Evolutionary conservation across 306 rosid species (phyloP).

Genomic region (Luffa acutangula): DNA sequence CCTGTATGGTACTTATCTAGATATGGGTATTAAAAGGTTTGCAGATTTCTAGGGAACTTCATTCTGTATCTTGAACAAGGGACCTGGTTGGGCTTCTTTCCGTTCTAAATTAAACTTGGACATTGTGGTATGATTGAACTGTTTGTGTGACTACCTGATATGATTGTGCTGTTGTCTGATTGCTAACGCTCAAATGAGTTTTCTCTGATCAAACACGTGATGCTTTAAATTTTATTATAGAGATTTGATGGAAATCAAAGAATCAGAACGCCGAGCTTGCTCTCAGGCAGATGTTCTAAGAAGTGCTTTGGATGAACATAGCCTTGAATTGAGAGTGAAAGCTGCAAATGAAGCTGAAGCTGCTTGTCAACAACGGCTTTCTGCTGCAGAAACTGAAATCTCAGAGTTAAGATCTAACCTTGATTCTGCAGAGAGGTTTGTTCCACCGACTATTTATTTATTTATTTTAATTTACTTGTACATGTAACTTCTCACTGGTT

Average conservation of each 20-base stretch:
- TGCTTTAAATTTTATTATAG: conserved; percentile 35
- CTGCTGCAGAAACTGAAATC: conserved; percentile 72
- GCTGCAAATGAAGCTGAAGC: conserved; percentile 97
- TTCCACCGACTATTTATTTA: conserved; percentile 10
- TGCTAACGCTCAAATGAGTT: not conserved
- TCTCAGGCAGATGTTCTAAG: conserved; percentile 60
- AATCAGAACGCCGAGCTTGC: conserved; percentile 66
- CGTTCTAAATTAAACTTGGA: not conserved
- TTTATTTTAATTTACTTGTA: not conserved
- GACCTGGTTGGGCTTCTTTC: not conserved
- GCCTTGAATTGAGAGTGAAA: conserved; percentile 82
- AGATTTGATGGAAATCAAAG: conserved; percentile 53
- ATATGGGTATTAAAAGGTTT: not conserved
- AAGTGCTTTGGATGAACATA: conserved; percentile 89
- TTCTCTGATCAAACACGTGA: not conserved
- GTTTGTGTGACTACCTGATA: not conserved
- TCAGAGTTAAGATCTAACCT: conserved; percentile 56
- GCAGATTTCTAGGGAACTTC: not conserved
- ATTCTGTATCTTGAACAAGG: not conserved
- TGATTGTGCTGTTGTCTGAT: not conserved
- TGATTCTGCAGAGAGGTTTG: conserved; percentile 75
- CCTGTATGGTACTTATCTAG: not conserved
- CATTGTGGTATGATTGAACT: not conserved
- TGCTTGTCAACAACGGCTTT: conserved; percentile 85
- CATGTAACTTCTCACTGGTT: not conserved